Evolutionary conservation across 257 asterid species (phyloP).

Genomic region (Solanum ahanhuiri): DNA sequence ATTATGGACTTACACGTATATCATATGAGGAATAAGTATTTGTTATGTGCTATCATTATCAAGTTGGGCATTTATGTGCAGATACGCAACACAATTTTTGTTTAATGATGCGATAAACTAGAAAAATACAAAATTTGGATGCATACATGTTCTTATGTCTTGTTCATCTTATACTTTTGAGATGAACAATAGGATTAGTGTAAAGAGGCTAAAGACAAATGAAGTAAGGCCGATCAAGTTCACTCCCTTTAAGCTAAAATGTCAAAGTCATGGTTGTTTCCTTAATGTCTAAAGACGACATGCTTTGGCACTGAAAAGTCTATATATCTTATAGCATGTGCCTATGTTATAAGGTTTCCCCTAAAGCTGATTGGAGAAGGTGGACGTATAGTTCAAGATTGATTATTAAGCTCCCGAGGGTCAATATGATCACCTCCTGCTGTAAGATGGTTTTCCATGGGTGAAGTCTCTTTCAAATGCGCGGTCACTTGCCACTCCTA

Average conservation of each 20-base stretch:
- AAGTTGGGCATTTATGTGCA: background rate
- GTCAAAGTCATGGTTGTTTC: background rate
- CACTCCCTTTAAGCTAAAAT: background rate
- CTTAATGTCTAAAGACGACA: background rate
- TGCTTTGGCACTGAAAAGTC: background rate
- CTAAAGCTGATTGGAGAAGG: background rate
- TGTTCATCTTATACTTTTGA: background rate
- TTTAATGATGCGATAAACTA: background rate
- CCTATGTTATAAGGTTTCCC: background rate
- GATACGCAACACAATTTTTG: too few species aligned
- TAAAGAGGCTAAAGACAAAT: background rate
- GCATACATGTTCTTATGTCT: too few species aligned
- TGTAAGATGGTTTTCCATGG: background rate
- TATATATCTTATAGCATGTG: background rate
- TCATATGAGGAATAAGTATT: background rate
- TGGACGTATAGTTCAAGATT: background rate
- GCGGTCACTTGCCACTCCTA: too few species aligned
- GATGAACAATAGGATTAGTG: background rate
- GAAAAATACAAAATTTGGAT: background rate
- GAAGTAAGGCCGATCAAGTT: background rate
- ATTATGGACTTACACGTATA: too few species aligned
- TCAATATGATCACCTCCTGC: background rate
- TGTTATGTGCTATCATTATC: background rate
- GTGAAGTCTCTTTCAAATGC: too few species aligned
- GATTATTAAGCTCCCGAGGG: background rate